Conservation (phyloP, 2,329 filamentous ascomycete genomes). For the Mollisiaceae sp. region DNA sequence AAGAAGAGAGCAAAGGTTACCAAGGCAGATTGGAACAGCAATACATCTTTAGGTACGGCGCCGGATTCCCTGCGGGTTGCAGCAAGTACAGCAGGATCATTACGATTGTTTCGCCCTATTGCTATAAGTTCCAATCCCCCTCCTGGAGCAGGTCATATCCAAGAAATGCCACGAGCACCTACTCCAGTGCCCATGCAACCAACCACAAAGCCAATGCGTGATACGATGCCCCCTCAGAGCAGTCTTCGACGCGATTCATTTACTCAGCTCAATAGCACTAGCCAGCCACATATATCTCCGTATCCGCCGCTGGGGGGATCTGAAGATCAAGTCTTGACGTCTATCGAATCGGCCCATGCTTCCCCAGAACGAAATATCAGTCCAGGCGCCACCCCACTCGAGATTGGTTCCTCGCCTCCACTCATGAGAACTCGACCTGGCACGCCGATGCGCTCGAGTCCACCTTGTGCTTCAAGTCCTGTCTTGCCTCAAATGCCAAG, state of each 20-base stretch:
- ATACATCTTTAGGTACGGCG: conserved; percentile 72
- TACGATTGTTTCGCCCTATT: conserved; percentile 82
- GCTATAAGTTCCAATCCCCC: conserved; percentile 54
- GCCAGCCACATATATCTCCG: conserved; percentile 46
- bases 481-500: conserved; percentile 61
- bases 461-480: conserved; percentile 69
- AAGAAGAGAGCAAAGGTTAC: conserved; percentile 84
- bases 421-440: conserved; percentile 67
- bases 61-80: conserved; percentile 86
- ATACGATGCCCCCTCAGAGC: conserved; percentile 48
- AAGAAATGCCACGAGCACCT: conserved; percentile 76
- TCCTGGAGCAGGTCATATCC: conserved; percentile 59
- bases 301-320: conserved; percentile 44
- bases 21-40: conserved; percentile 73
- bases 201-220: conserved; percentile 44
- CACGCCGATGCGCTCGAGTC: conserved; percentile 79
- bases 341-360: conserved; percentile 51
- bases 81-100: conserved; percentile 86
- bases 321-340: conserved; percentile 41
- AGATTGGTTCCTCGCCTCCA: conserved; percentile 90
- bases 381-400: conserved; percentile 72
- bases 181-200: conserved; percentile 68
- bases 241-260: conserved; percentile 65
- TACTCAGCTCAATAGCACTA: conserved; percentile 47
- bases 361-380: conserved; percentile 53